Evolutionary conservation across 352 stramenopile genomes (phyloP).

Genomic region (Pythium aristosporum): DNA sequence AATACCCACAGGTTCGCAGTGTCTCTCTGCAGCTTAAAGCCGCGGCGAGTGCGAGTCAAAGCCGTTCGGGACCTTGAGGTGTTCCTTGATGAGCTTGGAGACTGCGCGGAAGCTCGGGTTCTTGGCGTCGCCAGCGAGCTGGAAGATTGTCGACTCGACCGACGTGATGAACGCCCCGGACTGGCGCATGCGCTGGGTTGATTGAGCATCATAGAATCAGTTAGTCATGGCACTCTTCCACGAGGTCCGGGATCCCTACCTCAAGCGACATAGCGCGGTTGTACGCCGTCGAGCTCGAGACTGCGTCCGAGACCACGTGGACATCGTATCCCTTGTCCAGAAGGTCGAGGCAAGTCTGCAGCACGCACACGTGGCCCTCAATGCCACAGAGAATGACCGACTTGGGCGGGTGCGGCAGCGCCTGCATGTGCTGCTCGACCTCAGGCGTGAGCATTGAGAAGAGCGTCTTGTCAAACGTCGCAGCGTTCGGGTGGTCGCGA

Average conservation of each 20-base stretch:
- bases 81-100: conserved; percentile 94
- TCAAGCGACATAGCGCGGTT: conserved; percentile 93
- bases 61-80: conserved; percentile 63
- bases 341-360: conserved; percentile 97
- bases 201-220: background rate
- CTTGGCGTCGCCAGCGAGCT: conserved; percentile 90
- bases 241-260: conserved; percentile 22
- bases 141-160: conserved; percentile 94
- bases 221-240: background rate
- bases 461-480: conserved; percentile 96
- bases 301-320: conserved; percentile 95
- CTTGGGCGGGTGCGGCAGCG: conserved; percentile 46
- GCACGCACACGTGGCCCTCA: conserved; percentile 93
- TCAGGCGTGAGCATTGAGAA: conserved; percentile 98
- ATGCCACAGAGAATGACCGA: conserved; percentile 97
- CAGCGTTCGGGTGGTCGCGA: conserved; percentile 37
- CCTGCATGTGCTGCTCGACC: conserved; percentile 77
- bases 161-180: conserved; percentile 95
- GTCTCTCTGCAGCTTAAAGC: conserved; percentile 7
- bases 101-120: conserved; percentile 94
- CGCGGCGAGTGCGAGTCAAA: conserved; percentile 38
- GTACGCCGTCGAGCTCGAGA: conserved; percentile 87
- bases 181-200: conserved; percentile 84
- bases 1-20: conserved; percentile 9
- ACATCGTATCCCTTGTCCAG: conserved; percentile 96